Percentiles rank a stretch among this genome's conserved stretches.
These are phyloP conservation scores for Zygotorulaspora danielsina DNA, from an alignment of 805 yeast genomes.

Conservation along the genomic window DNA sequence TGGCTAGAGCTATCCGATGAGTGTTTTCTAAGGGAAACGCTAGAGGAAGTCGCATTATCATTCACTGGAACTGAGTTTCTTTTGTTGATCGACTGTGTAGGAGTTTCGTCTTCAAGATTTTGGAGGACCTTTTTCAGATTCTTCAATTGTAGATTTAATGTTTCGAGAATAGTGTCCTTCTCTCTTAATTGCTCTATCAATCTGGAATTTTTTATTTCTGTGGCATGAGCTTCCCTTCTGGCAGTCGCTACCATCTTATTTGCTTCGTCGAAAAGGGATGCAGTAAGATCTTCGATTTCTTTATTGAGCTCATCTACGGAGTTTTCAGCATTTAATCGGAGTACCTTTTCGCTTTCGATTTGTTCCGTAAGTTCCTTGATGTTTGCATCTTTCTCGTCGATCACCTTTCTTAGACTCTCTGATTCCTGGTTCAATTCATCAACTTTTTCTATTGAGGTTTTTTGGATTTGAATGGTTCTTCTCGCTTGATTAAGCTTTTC, in stretches of 20 bases:
- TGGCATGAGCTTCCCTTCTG: slow-evolving; percentile 57
- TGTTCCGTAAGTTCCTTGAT: slow-evolving; percentile 34
- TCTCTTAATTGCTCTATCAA: slow-evolving; percentile 55
- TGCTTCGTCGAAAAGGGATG: slow-evolving; percentile 76
- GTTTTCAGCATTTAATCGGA: slow-evolving; percentile 48
- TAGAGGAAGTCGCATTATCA: slow-evolving; percentile 17
- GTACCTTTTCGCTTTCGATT: slow-evolving; percentile 32
- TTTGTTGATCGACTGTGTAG: slow-evolving; percentile 7
- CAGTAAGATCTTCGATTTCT: slow-evolving; percentile 78
- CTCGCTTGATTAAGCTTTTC: slow-evolving; percentile 44
- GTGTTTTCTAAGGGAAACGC: slow-evolving; percentile 22
- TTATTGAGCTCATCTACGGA: slow-evolving; percentile 58
- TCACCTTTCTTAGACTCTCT: slow-evolving; percentile 34
- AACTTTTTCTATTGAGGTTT: slow-evolving; percentile 23
- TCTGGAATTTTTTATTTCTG: slow-evolving; percentile 55
- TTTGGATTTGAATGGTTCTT: slow-evolving; percentile 29
- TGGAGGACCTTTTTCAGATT: slow-evolving; percentile 60
- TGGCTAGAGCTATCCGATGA: slow-evolving; percentile 14
- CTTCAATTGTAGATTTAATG: slow-evolving; percentile 60
- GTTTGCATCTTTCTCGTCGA: slow-evolving; percentile 19
- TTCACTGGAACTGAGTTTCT: slow-evolving; percentile 13
- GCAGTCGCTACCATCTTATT: slow-evolving; percentile 81
- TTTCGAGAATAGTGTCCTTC: slow-evolving; percentile 61
- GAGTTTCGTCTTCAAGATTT: slow-evolving; percentile 40
- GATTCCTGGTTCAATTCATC: slow-evolving; percentile 34